phyloP scores from a whole-genome alignment of 2,329 filamentous ascomycete genomes.

The Thelonectria discophora region DNA sequence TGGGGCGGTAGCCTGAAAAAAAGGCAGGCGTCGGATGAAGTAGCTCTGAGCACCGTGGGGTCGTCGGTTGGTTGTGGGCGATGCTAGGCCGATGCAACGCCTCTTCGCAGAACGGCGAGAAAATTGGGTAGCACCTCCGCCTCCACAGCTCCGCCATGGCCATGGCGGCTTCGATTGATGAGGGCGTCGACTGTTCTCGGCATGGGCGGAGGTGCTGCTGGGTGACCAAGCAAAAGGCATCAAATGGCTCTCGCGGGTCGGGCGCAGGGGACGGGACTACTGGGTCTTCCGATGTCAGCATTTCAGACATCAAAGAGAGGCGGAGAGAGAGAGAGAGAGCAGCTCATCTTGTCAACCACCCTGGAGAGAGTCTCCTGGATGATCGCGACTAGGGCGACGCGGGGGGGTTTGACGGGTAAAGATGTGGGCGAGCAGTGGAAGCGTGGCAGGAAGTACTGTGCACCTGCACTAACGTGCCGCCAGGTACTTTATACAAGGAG shows the following conservation, averaged over 20 bases:
- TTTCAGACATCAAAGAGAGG: background rate
- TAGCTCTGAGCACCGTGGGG: conserved; percentile 34
- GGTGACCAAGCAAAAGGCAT: too few species aligned
- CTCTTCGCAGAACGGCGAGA: background rate
- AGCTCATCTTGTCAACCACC: background rate
- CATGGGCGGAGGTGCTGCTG: background rate
- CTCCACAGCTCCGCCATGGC: background rate
- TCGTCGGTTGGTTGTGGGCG: conserved; percentile 41
- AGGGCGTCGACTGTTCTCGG: background rate
- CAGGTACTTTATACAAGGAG: background rate
- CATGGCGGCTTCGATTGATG: background rate
- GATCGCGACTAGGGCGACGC: conserved; percentile 15
- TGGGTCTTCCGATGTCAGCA: background rate
- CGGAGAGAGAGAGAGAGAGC: background rate
- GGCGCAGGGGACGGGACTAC: background rate
- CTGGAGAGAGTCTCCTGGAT: background rate
- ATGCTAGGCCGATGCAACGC: conserved; percentile 22
- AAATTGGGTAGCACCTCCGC: background rate
- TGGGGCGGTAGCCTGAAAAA: conserved; percentile 1
- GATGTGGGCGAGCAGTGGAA: background rate
- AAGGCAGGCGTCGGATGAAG: conserved; percentile 5
- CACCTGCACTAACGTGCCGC: background rate
- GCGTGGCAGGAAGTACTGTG: background rate
- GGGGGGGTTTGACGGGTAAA: conserved; percentile 3
- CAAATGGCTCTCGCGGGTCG: background rate